Percentiles rank a stretch among this genome's conserved stretches.
Evolutionary conservation across 768 basidiomycete species (phyloP).

Genomic region (Amanita molliuscula): DNA sequence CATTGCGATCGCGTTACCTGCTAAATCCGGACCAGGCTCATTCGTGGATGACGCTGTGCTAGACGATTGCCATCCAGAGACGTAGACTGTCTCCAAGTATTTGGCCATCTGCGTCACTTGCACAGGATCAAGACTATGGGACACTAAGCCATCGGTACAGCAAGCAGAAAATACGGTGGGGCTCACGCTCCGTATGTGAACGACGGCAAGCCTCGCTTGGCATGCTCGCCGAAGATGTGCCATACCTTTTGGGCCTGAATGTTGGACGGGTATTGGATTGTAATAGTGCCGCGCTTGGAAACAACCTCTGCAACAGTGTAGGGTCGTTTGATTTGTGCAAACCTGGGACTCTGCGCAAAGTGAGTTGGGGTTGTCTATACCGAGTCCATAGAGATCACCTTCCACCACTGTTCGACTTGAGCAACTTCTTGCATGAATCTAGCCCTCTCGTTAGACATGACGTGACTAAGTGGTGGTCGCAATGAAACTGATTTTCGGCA

Average conservation of each 20-base stretch:
- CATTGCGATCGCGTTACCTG: constrained; percentile 42
- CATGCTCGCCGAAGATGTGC: constrained; percentile 64
- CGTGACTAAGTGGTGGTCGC: constrained; percentile 8
- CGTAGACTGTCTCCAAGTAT: constrained; percentile 96
- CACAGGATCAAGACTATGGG: constrained; percentile 87
- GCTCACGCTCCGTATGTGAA: constrained; percentile 99
- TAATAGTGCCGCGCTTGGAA: constrained; percentile 82
- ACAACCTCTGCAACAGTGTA: constrained; percentile 93
- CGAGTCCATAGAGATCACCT: constrained; percentile 37
- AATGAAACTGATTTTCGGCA: not conserved
- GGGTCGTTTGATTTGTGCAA: constrained; percentile 77
- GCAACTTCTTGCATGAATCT: constrained; percentile 76
- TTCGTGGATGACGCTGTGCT: constrained; percentile 90
- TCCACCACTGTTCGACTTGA: constrained; percentile 86
- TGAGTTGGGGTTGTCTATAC: constrained; percentile 2
- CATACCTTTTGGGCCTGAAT: constrained; percentile 83
- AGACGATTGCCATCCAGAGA: constrained; percentile 93
- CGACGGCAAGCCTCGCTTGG: constrained; percentile 67
- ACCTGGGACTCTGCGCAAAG: constrained; percentile 63
- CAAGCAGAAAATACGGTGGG: not conserved
- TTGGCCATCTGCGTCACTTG: constrained; percentile 99
- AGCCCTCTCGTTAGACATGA: constrained; percentile 57
- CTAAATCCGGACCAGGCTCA: constrained; percentile 97
- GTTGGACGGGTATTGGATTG: constrained; percentile 80
- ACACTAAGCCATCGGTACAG: not conserved